These are phyloP conservation scores for Drosera spatulata DNA, from an alignment of 179 eudicot species.

Conservation along the genomic window DNA sequence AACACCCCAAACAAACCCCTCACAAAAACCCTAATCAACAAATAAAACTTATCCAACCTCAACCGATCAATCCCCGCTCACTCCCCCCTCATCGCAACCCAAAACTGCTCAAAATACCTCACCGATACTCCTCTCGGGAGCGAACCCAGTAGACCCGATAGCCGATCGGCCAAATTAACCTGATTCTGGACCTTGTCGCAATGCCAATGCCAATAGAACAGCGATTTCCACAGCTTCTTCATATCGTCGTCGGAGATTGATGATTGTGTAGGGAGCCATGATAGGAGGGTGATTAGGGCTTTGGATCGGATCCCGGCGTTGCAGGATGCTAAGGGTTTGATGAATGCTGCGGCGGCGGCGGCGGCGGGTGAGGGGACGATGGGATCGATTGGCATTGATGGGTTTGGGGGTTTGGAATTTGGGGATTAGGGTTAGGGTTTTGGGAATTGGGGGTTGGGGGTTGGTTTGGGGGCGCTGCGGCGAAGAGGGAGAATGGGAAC, in stretches of 20 bases:
- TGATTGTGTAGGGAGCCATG: slow-evolving; percentile 41
- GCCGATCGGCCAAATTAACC: slow-evolving; percentile 33
- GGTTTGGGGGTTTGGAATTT: slow-evolving; percentile 2
- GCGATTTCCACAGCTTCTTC: slow-evolving; percentile 83
- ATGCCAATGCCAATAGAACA: slow-evolving; percentile 90
- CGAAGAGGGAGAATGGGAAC: too few species aligned
- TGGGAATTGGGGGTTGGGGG: too few species aligned
- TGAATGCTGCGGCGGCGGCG: slow-evolving; percentile 18
- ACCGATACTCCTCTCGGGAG: too few species aligned
- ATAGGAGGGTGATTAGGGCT: slow-evolving; percentile 34
- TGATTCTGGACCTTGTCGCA: slow-evolving; percentile 63
- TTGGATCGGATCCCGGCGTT: slow-evolving; percentile 33
- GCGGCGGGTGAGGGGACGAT: background rate
- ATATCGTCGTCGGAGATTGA: slow-evolving; percentile 55
- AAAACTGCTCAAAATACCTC: too few species aligned
- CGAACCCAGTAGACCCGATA: too few species aligned
- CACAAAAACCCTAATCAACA: slow-evolving; percentile 56
- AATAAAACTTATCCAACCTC: slow-evolving; percentile 82
- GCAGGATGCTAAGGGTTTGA: slow-evolving; percentile 57
- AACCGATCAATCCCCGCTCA: slow-evolving; percentile 74
- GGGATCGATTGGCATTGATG: slow-evolving; percentile 5
- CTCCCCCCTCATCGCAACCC: slow-evolving; percentile 37
- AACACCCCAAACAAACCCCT: slow-evolving; percentile 37
- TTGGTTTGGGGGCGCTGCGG: too few species aligned
- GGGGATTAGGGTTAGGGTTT: background rate